phyloP scores from a whole-genome alignment of 2,329 filamentous ascomycete species.

The Trichoderma atroviride region DNA sequence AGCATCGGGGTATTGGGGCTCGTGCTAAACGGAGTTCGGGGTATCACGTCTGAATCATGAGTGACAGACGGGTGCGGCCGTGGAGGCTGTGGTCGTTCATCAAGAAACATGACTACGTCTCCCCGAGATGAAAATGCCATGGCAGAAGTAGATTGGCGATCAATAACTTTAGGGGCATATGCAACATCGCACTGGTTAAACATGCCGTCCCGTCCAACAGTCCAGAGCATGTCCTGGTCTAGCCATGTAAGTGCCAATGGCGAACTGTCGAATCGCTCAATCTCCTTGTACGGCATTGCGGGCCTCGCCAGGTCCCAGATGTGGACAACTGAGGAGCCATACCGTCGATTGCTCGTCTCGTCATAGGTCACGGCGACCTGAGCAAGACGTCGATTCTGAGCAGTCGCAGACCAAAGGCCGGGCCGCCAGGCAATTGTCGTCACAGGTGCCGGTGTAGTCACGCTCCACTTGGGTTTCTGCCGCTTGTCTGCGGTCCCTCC shows the following conservation, averaged over 20 bases:
- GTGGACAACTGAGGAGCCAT: constrained; percentile 62
- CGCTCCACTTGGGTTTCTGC: constrained; percentile 65
- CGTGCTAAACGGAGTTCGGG: constrained; percentile 50
- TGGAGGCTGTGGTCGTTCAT: constrained; percentile 54
- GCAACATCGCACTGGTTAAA: constrained; percentile 68
- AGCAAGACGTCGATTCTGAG: constrained; percentile 60
- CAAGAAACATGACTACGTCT: constrained; percentile 63
- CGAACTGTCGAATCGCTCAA: constrained; percentile 61
- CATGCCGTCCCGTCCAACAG: constrained; percentile 61
- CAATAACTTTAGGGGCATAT: constrained; percentile 64
- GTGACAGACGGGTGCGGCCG: constrained; percentile 47
- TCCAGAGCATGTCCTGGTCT: constrained; percentile 67
- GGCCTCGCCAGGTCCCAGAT: constrained; percentile 71
- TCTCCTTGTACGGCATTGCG: constrained; percentile 67
- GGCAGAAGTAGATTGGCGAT: constrained; percentile 63
- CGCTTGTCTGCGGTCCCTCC: constrained; percentile 61
- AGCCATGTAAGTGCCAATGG: constrained; percentile 65
- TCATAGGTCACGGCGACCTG: constrained; percentile 66
- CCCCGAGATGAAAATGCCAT: constrained; percentile 63
- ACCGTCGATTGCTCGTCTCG: constrained; percentile 55
- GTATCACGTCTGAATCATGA: constrained; percentile 40
- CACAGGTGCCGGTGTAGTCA: constrained; percentile 63
- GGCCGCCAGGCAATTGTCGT: constrained; percentile 65
- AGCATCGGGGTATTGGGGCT: constrained; percentile 54
- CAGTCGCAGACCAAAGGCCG: constrained; percentile 65